Base-by-base conservation (phyloP, 345 rosid species). In the Lumnitzera littorea region DNA sequence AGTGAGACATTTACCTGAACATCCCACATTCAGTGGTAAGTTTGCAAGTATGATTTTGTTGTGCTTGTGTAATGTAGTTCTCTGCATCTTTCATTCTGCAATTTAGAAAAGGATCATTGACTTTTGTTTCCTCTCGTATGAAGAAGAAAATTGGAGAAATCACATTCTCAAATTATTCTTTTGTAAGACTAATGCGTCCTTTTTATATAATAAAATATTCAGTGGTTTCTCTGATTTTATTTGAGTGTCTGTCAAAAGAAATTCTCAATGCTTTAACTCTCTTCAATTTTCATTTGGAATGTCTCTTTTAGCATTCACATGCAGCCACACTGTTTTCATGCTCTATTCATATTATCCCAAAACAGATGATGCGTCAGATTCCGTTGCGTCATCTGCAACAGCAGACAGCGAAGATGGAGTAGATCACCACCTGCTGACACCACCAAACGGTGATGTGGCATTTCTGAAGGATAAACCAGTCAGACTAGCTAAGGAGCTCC, bases 1-100 rank as follows among this genome's bases (percentile, higher is more conserved):
- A 25, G 96, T 87, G 76, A 66, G 78, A 67, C 90, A 84, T 83
- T 84, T 82, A 65, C 84, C 96, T 1, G 89, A 90, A 67, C 89
- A 72, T 72, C 82, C 86, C 41, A 66, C 76, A 14, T 80, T 67
- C 74, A 86, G 95, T 51, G 97, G 99, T 90, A 71, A 72, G 76
- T 68, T 66, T 61, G 29, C 4, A 4, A 27, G 29, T 50, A 55
- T 48, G 24, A 20, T 58, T 16, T 47, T 11, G 48, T 56, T 59
- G 56, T 57, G 57, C 57, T 27, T 23, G 8, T 8, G 51, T 29
- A 25, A 13, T 46, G 11, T 12, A 58, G 41, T 16, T 56, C 53
- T 50, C 57, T 16, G 49, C 31, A 15, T 11, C 36, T 17, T 41
- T 24, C 20, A 11, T 11, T 53, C 11, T 62, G 4, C 24, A 15